These are phyloP conservation scores for Fusarium solani-melongenae DNA, from an alignment of 2,329 filamentous ascomycete species.

Conservation along the genomic window DNA sequence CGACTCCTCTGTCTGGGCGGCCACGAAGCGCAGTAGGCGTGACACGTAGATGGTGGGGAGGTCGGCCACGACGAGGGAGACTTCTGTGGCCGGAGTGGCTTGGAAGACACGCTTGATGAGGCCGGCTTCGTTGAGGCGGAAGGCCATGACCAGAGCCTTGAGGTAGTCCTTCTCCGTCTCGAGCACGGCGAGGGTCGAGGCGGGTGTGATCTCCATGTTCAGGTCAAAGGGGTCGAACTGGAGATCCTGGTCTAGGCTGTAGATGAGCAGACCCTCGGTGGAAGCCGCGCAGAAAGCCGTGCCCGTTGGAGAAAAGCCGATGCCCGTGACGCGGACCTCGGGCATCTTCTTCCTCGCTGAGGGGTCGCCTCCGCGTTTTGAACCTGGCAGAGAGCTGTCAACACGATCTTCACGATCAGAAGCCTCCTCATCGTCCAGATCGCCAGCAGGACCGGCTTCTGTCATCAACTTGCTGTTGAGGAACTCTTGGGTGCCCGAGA, in stretches of 20 bases:
- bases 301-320: slow-evolving; percentile 90
- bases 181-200: slow-evolving; percentile 78
- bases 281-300: slow-evolving; percentile 93
- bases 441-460: slow-evolving; percentile 84
- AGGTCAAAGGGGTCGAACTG: slow-evolving; percentile 97
- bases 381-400: slow-evolving; percentile 83
- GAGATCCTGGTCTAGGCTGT: slow-evolving; percentile 85
- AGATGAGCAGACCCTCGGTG: slow-evolving; percentile 93
- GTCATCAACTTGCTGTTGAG: slow-evolving; percentile 92
- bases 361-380: slow-evolving; percentile 85
- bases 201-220: slow-evolving; percentile 91
- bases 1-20: slow-evolving; percentile 86
- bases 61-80: slow-evolving; percentile 80
- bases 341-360: slow-evolving; percentile 80
- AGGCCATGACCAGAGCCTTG: slow-evolving; percentile 95
- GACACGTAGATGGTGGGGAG: slow-evolving; percentile 89
- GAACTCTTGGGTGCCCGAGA: slow-evolving; percentile 97
- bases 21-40: slow-evolving; percentile 86
- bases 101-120: slow-evolving; percentile 90
- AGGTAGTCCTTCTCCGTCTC: slow-evolving; percentile 81
- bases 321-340: slow-evolving; percentile 84
- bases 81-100: slow-evolving; percentile 78
- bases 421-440: slow-evolving; percentile 89
- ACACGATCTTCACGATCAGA: slow-evolving; percentile 89
- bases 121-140: slow-evolving; percentile 88